Evolutionary conservation across 371 early-diverging fungal species (phyloP).

Genomic region (Mortierella sp.): DNA sequence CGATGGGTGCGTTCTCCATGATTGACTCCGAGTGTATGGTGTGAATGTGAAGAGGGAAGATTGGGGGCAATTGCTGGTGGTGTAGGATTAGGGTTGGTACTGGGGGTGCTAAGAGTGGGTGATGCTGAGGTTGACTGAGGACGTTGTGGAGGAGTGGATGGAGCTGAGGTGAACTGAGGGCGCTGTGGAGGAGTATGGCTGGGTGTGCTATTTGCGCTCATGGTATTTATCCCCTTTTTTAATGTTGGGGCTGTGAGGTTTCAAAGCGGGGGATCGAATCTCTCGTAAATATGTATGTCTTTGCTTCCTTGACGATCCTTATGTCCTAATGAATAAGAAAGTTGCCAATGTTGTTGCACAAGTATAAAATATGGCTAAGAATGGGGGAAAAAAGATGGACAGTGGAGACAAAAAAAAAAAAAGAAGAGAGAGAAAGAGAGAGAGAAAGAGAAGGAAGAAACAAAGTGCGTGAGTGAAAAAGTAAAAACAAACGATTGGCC

Average conservation of each 20-base stretch:
- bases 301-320: no score
- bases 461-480: not conserved
- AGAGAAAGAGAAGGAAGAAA: not conserved
- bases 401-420: not conserved
- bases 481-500: not conserved
- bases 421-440: constrained; percentile 7
- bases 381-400: not conserved
- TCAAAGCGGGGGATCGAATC: no score
- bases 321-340: no score
- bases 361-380: not conserved
- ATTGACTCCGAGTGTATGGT: constrained; percentile 5
- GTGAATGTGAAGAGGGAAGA: constrained; percentile 15
- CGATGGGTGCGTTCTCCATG: not conserved
- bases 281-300: no score
- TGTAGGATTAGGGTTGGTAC: not conserved
- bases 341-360: not conserved
- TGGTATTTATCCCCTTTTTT: constrained; percentile 6
- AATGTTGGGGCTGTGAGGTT: no score
- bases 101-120: constrained; percentile 16
- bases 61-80: constrained; percentile 15
- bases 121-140: constrained; percentile 13
- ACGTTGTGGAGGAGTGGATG: constrained; percentile 30
- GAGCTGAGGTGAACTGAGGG: constrained; percentile 9
- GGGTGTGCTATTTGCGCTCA: constrained; percentile 35
- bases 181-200: constrained; percentile 30